Conservation (phyloP, 805 yeast species). For the Komagataella mondaviorum region DNA sequence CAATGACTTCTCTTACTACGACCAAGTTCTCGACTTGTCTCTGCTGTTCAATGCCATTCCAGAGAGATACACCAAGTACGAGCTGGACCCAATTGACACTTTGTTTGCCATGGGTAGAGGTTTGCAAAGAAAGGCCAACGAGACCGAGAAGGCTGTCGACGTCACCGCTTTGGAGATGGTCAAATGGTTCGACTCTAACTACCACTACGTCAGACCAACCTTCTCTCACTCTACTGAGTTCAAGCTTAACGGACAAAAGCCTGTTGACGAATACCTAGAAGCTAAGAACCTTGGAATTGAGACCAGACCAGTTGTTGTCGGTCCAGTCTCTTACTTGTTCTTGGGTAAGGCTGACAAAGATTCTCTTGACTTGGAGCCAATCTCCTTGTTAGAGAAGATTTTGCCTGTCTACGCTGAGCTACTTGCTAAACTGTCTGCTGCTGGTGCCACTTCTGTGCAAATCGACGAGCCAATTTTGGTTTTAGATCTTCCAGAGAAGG, state of each 20-base stretch:
- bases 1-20: constrained; percentile 97
- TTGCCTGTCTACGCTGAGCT: constrained; percentile 89
- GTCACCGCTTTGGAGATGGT: constrained; percentile 99
- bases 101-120: constrained; percentile 99
- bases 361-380: constrained; percentile 89
- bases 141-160: constrained; percentile 78
- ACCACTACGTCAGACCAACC: constrained; percentile 99
- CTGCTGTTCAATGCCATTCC: constrained; percentile 91
- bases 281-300: constrained; percentile 93
- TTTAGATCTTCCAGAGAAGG: constrained; percentile 76
- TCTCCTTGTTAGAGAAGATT: constrained; percentile 75
- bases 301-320: constrained; percentile 95
- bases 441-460: constrained; percentile 94
- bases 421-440: constrained; percentile 74
- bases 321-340: constrained; percentile 91
- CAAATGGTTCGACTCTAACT: constrained; percentile 99
- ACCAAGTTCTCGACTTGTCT: constrained; percentile 90
- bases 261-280: constrained; percentile 94
- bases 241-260: constrained; percentile 93
- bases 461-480: constrained; percentile 96
- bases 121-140: constrained; percentile 93
- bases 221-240: constrained; percentile 90
- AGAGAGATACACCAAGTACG: constrained; percentile 89
- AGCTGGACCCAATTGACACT: constrained; percentile 80
- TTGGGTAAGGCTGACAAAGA: constrained; percentile 99